Percentiles rank a stretch among this genome's conserved stretches.
Conservation (phyloP, 768 basidiomycete species). For the Chalciporus piperatus region DNA sequence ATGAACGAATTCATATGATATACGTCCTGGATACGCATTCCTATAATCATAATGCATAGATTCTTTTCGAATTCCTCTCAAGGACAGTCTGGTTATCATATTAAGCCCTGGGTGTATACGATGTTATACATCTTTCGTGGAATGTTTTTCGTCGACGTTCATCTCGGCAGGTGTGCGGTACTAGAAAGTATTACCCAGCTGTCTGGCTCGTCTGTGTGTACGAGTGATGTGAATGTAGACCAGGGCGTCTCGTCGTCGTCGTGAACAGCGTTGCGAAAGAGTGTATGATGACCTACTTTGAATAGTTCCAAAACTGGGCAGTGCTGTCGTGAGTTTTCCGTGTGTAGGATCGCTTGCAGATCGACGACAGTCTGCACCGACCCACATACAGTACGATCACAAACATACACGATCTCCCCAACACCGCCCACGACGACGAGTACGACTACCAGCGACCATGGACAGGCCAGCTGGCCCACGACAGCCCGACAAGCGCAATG, state of each 20-base stretch:
- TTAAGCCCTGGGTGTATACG: not conserved
- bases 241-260: not conserved
- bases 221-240: not conserved
- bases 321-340: slow-evolving; percentile 14
- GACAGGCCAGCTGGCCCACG: slow-evolving; percentile 60
- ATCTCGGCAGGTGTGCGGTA: not conserved
- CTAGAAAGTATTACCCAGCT: too few species aligned
- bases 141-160: not conserved
- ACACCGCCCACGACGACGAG: slow-evolving; percentile 7
- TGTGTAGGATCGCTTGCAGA: slow-evolving; percentile 2
- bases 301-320: slow-evolving; percentile 23
- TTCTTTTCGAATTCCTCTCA: not conserved
- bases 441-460: slow-evolving; percentile 30
- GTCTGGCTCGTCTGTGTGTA: too few species aligned
- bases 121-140: not conserved
- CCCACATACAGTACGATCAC: slow-evolving; percentile 2
- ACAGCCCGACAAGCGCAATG: slow-evolving; percentile 66
- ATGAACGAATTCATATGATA: slow-evolving; percentile 1
- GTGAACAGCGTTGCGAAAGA: not conserved
- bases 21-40: slow-evolving; percentile 3
- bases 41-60: slow-evolving; percentile 2
- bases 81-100: too few species aligned
- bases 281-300: not conserved
- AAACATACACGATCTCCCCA: not conserved
- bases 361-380: slow-evolving; percentile 1